These are phyloP conservation scores for Bipolaris oryzae DNA, from an alignment of 2,329 filamentous ascomycete species.

Conservation along the genomic window DNA sequence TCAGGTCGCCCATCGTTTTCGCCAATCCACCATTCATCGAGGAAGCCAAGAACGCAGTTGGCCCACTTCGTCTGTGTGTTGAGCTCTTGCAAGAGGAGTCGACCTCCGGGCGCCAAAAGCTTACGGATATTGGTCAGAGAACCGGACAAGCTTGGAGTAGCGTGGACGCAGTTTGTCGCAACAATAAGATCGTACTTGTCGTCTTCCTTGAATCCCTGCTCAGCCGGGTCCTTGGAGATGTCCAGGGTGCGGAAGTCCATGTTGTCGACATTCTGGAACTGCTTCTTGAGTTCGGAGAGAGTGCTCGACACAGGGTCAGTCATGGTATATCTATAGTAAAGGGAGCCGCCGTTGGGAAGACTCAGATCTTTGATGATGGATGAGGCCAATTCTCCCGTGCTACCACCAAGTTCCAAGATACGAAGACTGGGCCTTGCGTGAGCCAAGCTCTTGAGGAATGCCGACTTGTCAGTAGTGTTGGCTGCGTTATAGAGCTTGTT, in stretches of 20 bases:
- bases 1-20: conserved; percentile 34
- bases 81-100: conserved; percentile 53
- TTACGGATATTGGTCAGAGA: conserved; percentile 5
- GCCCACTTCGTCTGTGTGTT: conserved; percentile 20
- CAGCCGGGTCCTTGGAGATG: conserved; percentile 7
- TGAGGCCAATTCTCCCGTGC: conserved; percentile 2
- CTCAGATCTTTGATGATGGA: neutral
- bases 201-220: conserved; percentile 18
- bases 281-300: conserved; percentile 6
- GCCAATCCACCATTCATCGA: conserved; percentile 48
- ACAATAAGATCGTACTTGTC: conserved; percentile 25
- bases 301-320: conserved; percentile 13
- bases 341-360: neutral
- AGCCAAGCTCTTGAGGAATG: neutral
- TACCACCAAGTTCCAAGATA: conserved; percentile 10
- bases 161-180: conserved; percentile 6
- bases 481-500: neutral
- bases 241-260: conserved; percentile 14
- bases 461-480: neutral
- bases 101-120: conserved; percentile 47
- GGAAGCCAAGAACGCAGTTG: conserved; percentile 33
- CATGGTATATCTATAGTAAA: neutral
- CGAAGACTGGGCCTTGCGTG: conserved; percentile 9
- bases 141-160: neutral
- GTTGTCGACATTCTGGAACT: neutral